phyloP scores from a whole-genome alignment of 805 yeast species.

The Myxozyma monticola region DNA sequence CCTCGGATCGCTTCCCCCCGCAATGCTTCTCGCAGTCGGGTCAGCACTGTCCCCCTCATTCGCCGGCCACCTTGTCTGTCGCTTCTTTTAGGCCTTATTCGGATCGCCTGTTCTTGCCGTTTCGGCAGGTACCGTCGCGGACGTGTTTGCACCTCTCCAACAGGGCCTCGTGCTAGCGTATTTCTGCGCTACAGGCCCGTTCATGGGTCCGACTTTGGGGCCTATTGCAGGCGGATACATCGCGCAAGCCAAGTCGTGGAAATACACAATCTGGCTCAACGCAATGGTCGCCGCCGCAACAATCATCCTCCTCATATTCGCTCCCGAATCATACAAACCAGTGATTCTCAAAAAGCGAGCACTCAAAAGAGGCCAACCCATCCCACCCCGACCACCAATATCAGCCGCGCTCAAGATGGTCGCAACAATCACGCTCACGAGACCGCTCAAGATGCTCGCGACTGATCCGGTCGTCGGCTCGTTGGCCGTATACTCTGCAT shows the following conservation, averaged over 20 bases:
- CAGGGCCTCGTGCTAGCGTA: conserved; percentile 4
- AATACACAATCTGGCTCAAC: conserved; percentile 53
- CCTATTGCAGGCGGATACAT: conserved; percentile 85
- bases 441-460: conserved; percentile 67
- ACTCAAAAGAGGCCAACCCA: conserved; percentile 62
- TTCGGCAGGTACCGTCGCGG: conserved; percentile 63
- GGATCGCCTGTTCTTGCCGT: conserved; percentile 77
- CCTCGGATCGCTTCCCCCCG: conserved; percentile 48
- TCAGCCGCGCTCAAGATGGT: conserved; percentile 47
- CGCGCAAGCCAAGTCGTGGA: conserved; percentile 57
- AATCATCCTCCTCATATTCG: conserved; percentile 48
- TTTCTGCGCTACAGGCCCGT: conserved; percentile 4
- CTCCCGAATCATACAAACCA: conserved; percentile 69
- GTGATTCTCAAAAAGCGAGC: conserved; percentile 63
- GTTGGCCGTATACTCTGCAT: conserved; percentile 57
- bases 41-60: conserved; percentile 4
- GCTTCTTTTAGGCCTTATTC: conserved; percentile 83
- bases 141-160: neutral
- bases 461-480: conserved; percentile 65
- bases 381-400: conserved; percentile 59
- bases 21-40: conserved; percentile 46
- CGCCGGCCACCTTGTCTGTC: conserved; percentile 52
- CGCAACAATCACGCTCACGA: conserved; percentile 52
- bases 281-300: conserved; percentile 61
- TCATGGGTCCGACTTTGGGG: conserved; percentile 67